These are phyloP conservation scores for Linanthus parryae DNA, from an alignment of 148 eudicot genomes.

Conservation along the genomic window DNA sequence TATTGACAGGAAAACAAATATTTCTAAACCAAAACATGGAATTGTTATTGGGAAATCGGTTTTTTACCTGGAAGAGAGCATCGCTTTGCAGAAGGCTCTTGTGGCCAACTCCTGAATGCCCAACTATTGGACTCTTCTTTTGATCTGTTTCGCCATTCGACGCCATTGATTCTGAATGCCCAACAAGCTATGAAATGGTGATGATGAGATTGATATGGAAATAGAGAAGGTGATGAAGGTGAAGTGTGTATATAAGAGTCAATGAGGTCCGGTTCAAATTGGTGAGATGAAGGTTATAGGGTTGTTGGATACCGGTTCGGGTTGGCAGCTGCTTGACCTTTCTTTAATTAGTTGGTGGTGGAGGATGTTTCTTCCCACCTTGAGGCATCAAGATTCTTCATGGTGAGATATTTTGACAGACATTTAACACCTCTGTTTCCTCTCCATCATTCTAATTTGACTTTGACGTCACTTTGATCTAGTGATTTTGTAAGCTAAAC, in stretches of 20 bases:
- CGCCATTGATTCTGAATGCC: constrained; percentile 30
- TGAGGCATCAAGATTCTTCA: too few species aligned
- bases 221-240: too few species aligned
- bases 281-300: neutral
- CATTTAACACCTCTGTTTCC: too few species aligned
- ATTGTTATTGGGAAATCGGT: neutral
- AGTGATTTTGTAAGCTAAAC: too few species aligned
- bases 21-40: neutral
- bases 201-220: too few species aligned
- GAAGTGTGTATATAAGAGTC: neutral
- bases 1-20: neutral
- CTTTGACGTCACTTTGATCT: too few species aligned
- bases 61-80: constrained; percentile 70
- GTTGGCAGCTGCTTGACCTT: too few species aligned
- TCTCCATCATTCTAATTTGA: too few species aligned
- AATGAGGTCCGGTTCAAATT: constrained; percentile 2
- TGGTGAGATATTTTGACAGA: too few species aligned
- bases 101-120: constrained; percentile 77
- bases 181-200: too few species aligned
- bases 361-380: too few species aligned
- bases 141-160: constrained; percentile 21
- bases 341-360: too few species aligned
- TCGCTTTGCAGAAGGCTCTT: constrained; percentile 89
- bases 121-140: constrained; percentile 3
- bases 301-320: constrained; percentile 9